These are phyloP conservation scores for Citrus sp. DNA, from an alignment of 345 rosid species.

Conservation along the genomic window DNA sequence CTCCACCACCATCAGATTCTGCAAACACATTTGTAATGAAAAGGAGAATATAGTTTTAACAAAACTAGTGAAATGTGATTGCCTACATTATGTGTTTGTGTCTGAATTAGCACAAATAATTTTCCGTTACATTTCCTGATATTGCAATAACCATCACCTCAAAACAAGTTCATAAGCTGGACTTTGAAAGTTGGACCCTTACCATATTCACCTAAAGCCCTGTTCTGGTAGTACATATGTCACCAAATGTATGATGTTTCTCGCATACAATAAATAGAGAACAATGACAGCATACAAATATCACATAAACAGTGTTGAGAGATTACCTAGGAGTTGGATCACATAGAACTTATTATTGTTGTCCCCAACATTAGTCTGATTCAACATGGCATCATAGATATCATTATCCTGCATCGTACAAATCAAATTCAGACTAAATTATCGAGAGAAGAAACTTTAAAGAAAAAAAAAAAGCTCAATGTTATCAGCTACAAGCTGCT, in stretches of 20 bases:
- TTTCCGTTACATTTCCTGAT: neutral
- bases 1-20: constrained; percentile 70
- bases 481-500: neutral
- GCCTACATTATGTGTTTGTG: neutral
- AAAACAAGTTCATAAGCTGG: neutral
- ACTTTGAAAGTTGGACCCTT: neutral
- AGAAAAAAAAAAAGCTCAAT: neutral
- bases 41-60: neutral
- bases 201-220: neutral
- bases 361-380: constrained; percentile 70
- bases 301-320: constrained; percentile 4
- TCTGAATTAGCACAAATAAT: neutral
- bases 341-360: constrained; percentile 85
- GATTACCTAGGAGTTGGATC: constrained; percentile 74
- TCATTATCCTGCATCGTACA: constrained; percentile 57
- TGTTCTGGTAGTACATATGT: neutral
- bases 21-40: constrained; percentile 20
- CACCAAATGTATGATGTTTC: neutral
- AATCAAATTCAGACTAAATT: neutral
- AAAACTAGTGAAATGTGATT: constrained; percentile 2
- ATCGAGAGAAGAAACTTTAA: too few species aligned
- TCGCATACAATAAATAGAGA: neutral
- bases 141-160: neutral
- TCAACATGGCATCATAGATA: constrained; percentile 79
- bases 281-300: neutral